A percentile compares a stretch with the other conserved stretches of the same genome.
These are phyloP conservation scores for Phytophthora macrochlamydospora DNA, from an alignment of 352 stramenopile genomes.

Conservation along the genomic window DNA sequence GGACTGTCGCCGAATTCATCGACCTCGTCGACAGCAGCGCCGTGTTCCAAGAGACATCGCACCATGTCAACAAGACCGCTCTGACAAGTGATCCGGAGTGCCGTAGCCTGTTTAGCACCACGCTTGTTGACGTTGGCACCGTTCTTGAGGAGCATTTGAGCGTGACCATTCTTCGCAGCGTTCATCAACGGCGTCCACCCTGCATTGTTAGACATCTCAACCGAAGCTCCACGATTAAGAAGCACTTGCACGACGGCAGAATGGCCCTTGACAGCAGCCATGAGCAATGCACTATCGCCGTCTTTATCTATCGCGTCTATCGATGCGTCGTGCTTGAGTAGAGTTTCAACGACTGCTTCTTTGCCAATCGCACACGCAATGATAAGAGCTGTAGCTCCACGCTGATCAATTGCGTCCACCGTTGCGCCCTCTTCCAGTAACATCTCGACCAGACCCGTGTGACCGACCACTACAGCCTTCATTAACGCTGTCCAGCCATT, in stretches of 20 bases:
- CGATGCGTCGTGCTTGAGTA: background rate
- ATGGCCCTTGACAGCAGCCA: background rate
- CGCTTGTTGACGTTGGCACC: no score
- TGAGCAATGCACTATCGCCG: no score
- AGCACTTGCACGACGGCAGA: background rate
- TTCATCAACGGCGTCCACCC: background rate
- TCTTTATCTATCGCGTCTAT: no score
- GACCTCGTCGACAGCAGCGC: background rate
- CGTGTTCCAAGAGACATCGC: background rate
- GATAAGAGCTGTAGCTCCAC: background rate
- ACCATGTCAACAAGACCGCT: no score
- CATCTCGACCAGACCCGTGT: no score
- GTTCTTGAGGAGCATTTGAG: no score
- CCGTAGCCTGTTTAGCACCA: no score
- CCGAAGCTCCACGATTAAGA: background rate
- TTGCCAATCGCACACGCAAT: background rate
- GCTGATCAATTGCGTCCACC: no score
- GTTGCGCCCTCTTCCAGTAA: no score
- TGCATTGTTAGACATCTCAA: background rate
- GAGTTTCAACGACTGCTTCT: background rate
- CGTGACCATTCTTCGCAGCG: constrained; percentile 4
- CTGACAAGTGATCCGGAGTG: no score
- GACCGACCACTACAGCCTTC: no score
- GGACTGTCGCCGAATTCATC: background rate
- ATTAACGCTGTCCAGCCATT: no score